Percentiles rank a stretch among this genome's conserved stretches.
Evolutionary conservation across 2,329 filamentous ascomycete genomes (phyloP).

Genomic region (Ascocoryne sarcoides): DNA sequence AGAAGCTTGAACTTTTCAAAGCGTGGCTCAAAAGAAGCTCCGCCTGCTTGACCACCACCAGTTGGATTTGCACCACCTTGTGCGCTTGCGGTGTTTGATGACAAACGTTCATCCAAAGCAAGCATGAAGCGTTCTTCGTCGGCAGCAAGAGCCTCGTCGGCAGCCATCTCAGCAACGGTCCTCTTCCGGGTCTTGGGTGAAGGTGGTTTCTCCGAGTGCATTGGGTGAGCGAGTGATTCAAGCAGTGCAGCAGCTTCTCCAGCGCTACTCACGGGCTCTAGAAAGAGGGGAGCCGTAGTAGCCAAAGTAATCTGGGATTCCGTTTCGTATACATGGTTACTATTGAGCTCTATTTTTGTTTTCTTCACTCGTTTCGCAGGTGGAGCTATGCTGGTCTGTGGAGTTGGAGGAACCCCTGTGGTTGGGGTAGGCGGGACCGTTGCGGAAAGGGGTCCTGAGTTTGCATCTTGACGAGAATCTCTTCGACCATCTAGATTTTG

Average conservation of each 20-base stretch:
- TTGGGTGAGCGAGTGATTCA: constrained; percentile 63
- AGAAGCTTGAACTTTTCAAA: constrained; percentile 92
- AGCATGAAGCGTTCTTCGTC: constrained; percentile 91
- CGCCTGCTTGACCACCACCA: constrained; percentile 61
- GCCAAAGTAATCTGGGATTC: constrained; percentile 69
- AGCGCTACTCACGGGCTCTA: constrained; percentile 64
- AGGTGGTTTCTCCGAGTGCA: constrained; percentile 68
- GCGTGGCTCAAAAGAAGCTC: constrained; percentile 68
- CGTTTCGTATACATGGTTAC: constrained; percentile 60
- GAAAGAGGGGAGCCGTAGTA: constrained; percentile 64
- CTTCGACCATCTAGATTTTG: constrained; percentile 36
- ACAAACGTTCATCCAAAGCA: constrained; percentile 75
- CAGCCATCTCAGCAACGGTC: constrained; percentile 88
- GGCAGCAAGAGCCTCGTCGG: constrained; percentile 85
- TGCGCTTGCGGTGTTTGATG: constrained; percentile 49
- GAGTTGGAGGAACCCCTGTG: constrained; percentile 50
- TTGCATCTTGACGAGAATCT: constrained; percentile 33
- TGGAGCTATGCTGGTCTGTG: constrained; percentile 46
- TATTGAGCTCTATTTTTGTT: constrained; percentile 68
- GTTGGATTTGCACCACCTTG: constrained; percentile 47
- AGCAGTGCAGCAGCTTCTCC: constrained; percentile 65
- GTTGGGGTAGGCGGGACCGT: constrained; percentile 57
- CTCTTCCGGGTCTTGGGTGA: constrained; percentile 85
- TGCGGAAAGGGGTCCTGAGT: constrained; percentile 33
- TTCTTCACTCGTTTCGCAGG: constrained; percentile 61